Base-by-base conservation (phyloP, 192 early-diverging fungal species). In the Backusella tarrabulga region DNA sequence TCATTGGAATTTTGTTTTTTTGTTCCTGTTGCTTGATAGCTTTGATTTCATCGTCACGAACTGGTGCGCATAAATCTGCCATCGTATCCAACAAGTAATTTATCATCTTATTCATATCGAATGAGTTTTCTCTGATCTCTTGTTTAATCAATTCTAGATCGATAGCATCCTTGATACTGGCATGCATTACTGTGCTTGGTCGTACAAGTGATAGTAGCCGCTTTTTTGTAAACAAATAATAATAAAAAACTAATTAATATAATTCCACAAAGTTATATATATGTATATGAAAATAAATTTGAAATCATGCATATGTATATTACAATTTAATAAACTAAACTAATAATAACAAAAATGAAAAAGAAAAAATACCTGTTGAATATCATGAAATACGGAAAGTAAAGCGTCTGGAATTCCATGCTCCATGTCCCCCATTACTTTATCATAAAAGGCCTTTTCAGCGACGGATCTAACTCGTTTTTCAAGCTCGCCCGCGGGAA, bases 61-160 rank as follows among this genome's bases (percentile, higher is more conserved):
- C 81, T 11, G 95, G 95, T 1, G 95, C 95, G 68, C 93, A 94
- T 14, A 95, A 84, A 76, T 91, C 78, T 3, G 81, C 67, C 92
- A 97, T 94, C 29, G 87, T 85, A 34, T 72, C 72, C 2, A 89
- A 40, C 9, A 95, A 83, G 71, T 81, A 88, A n/a, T 76, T 32
- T 8, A 93, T 66, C 32, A 84, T 79, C 1, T 63, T 75, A n/a
- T 80, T 50, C 6, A 93, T 73, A 74, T 95, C 87, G 71, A 92
- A 90, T 21, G 84, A 83, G n/a, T 85, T 76, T 15, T 84, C 77
- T 19, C 86, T 81, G 11, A 91, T 84, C 76, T 95, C 90, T 70
- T 95, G 93, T 26, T 78, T 72, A 38, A 95, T 84, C 68, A 93
- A 83, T n/a, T 83, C 88, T 0, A 90, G n/a, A 75, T 96, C 95